A percentile compares a stretch with the other conserved stretches of the same genome.
Conservation (phyloP, 2,329 filamentous ascomycete genomes). For the Claviceps maximensis region DNA sequence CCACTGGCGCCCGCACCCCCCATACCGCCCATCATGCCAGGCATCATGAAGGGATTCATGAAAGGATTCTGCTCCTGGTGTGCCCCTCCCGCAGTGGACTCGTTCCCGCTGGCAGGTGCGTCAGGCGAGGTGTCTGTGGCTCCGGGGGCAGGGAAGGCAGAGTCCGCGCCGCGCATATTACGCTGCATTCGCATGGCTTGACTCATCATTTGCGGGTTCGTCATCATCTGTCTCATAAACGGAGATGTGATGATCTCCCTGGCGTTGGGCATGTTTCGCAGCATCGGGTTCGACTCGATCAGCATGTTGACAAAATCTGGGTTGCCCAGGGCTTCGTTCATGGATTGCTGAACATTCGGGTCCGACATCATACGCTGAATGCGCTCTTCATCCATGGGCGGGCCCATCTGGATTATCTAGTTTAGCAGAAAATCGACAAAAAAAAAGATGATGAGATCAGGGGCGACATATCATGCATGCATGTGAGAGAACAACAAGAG, state of each 20-base stretch:
- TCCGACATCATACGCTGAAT: conserved; percentile 79
- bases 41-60: conserved; percentile 19
- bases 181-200: conserved; percentile 74
- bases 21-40: conserved; percentile 13
- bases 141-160: conserved; percentile 77
- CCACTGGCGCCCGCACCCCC: conserved; percentile 8
- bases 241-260: conserved; percentile 81
- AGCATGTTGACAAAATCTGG: conserved; percentile 91
- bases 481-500: too few relatives aligned
- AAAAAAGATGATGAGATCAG: too few relatives aligned
- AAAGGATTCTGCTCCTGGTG: conserved; percentile 30
- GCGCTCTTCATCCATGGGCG: conserved; percentile 66
- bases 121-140: conserved; percentile 76
- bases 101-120: conserved; percentile 17
- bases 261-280: conserved; percentile 59
- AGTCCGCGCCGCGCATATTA: conserved; percentile 44
- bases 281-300: conserved; percentile 79
- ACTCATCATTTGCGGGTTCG: conserved; percentile 72
- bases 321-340: conserved; percentile 94
- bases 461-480: not conserved
- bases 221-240: conserved; percentile 83
- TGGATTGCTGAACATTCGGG: conserved; percentile 70
- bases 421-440: conserved; percentile 12
- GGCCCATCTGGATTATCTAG: conserved; percentile 58
- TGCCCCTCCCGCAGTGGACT: conserved; percentile 16